phyloP scores from a whole-genome alignment of 2,329 filamentous ascomycete genomes.

The Scolecobasidium constrictum region DNA sequence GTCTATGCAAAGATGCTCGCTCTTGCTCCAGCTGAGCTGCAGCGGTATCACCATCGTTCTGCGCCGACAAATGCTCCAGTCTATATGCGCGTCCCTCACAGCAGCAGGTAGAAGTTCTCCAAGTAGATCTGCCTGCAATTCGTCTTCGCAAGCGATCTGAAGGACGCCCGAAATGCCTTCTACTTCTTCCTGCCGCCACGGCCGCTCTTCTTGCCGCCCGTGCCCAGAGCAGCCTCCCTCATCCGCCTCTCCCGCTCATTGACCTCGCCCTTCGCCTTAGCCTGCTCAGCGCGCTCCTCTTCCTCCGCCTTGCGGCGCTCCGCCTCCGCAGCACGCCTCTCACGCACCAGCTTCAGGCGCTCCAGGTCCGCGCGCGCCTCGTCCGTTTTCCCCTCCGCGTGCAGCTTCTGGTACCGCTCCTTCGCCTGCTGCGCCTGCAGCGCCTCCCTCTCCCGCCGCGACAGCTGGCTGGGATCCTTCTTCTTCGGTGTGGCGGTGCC shows the following conservation, averaged over 20 bases:
- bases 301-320: conserved; percentile 64
- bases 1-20: too few species aligned
- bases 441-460: conserved; percentile 62
- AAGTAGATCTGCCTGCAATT: too few species aligned
- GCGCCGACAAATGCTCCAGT: too few species aligned
- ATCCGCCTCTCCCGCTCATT: conserved; percentile 35
- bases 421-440: conserved; percentile 78
- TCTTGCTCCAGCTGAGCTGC: too few species aligned
- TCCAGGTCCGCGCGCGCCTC: conserved; percentile 86
- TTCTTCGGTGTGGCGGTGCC: conserved; percentile 45
- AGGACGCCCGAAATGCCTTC: too few species aligned
- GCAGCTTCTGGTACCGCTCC: conserved; percentile 82
- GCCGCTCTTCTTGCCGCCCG: conserved; percentile 5
- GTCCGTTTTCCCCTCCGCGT: conserved; percentile 92
- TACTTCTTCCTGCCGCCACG: conserved; percentile 11
- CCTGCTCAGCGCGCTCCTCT: conserved; percentile 39
- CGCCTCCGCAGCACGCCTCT: conserved; percentile 76
- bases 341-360: conserved; percentile 67
- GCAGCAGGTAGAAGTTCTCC: too few species aligned
- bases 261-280: conserved; percentile 45
- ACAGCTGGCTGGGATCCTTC: conserved; percentile 42
- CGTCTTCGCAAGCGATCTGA: too few species aligned
- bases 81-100: too few species aligned
- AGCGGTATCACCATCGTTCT: too few species aligned
- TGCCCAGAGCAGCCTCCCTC: conserved; percentile 10